A percentile compares a stretch with the other conserved stretches of the same genome.
Evolutionary conservation across 805 yeast genomes (phyloP).

Genomic region (Komagataella pastoris): DNA sequence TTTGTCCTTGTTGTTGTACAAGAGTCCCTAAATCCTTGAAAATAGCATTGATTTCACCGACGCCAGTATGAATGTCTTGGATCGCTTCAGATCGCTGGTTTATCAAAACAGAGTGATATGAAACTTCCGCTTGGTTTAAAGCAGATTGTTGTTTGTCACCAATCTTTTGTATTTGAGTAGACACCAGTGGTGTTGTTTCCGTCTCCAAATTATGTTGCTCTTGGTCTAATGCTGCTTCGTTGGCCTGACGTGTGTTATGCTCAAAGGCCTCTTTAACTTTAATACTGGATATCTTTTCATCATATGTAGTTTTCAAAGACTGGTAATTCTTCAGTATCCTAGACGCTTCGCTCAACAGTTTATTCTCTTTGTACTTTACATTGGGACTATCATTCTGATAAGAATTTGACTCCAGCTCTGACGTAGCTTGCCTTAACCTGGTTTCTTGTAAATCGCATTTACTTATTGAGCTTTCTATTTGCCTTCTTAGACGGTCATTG

Average conservation of each 20-base stretch:
- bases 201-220: constrained; percentile 6
- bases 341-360: constrained; percentile 42
- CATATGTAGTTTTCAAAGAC: constrained; percentile 28
- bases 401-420: constrained; percentile 3
- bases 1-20: constrained; percentile 76
- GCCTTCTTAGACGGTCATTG: constrained; percentile 19
- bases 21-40: constrained; percentile 69
- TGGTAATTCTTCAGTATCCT: constrained; percentile 33
- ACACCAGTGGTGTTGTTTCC: constrained; percentile 8
- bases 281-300: constrained; percentile 31
- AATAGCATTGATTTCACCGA: constrained; percentile 73
- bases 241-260: constrained; percentile 4
- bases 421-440: constrained; percentile 6
- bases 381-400: neutral
- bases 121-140: constrained; percentile 34
- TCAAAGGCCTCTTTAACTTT: constrained; percentile 16
- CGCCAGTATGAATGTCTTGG: constrained; percentile 59
- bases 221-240: constrained; percentile 1
- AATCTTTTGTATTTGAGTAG: constrained; percentile 16
- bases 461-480: constrained; percentile 13
- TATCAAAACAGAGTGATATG: constrained; percentile 49
- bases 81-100: constrained; percentile 69
- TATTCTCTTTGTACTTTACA: constrained; percentile 22
- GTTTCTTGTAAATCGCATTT: constrained; percentile 8
- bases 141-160: constrained; percentile 21